Conservation (phyloP, 495 filamentous ascomycete species). For the Aspergillus conjunctus region DNA sequence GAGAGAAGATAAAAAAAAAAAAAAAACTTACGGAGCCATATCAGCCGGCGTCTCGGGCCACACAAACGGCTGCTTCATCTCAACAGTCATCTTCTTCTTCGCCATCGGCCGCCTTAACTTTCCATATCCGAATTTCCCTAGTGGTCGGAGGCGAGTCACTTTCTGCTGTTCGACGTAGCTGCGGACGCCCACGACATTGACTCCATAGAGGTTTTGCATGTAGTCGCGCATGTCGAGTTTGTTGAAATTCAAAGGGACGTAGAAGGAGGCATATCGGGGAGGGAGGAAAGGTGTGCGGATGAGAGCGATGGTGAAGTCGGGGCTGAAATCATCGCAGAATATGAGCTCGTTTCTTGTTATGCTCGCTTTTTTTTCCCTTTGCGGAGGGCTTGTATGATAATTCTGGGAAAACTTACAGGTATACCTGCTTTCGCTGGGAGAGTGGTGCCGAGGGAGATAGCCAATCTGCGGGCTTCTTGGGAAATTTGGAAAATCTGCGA, state of each 20-base stretch:
- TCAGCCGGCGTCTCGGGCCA: constrained; percentile 71
- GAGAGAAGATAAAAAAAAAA: background rate
- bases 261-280: constrained; percentile 78
- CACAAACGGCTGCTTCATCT: constrained; percentile 79
- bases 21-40: constrained; percentile 54
- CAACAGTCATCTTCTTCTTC: constrained; percentile 88
- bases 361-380: background rate
- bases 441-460: constrained; percentile 25
- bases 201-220: constrained; percentile 72
- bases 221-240: constrained; percentile 93
- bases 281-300: constrained; percentile 70
- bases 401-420: constrained; percentile 55
- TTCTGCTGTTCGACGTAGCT: constrained; percentile 75
- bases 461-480: constrained; percentile 33
- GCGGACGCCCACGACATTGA: constrained; percentile 67
- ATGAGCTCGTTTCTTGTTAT: background rate
- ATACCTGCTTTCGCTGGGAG: constrained; percentile 59
- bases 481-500: constrained; percentile 33
- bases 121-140: constrained; percentile 45
- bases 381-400: background rate
- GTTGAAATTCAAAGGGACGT: constrained; percentile 83
- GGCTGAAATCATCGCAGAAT: constrained; percentile 51
- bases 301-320: constrained; percentile 74
- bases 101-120: constrained; percentile 59
- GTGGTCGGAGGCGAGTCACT: constrained; percentile 44